phyloP scores from a whole-genome alignment of 495 filamentous ascomycete genomes.

The Podospora appendiculata region DNA sequence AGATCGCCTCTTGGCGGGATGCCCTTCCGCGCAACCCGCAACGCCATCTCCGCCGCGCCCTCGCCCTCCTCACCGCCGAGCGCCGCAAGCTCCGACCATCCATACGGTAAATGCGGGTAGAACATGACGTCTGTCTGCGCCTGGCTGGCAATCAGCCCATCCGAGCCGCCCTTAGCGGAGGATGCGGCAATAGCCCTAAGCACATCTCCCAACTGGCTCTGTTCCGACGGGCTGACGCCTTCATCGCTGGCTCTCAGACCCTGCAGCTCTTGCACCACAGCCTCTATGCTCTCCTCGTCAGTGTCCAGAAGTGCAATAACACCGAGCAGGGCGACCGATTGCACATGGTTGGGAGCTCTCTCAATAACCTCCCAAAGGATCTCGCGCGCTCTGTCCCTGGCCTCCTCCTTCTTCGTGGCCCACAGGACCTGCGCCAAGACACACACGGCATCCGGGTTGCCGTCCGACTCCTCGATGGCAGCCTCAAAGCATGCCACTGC shows the following conservation, averaged over 20 bases:
- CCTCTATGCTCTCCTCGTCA: slow-evolving; percentile 70
- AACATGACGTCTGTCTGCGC: slow-evolving; percentile 68
- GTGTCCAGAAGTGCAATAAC: slow-evolving; percentile 73
- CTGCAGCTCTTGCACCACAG: slow-evolving; percentile 71
- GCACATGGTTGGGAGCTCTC: slow-evolving; percentile 61
- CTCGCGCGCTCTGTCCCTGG: slow-evolving; percentile 66
- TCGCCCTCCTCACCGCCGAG: slow-evolving; percentile 31
- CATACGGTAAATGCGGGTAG: slow-evolving; percentile 62
- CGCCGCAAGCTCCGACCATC: slow-evolving; percentile 66
- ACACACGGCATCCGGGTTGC: slow-evolving; percentile 79
- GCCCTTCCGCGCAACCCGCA: slow-evolving; percentile 64
- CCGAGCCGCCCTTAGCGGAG: slow-evolving; percentile 26
- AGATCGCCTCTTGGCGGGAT: slow-evolving; percentile 64
- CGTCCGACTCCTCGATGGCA: slow-evolving; percentile 70
- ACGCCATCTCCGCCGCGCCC: slow-evolving; percentile 70
- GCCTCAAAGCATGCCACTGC: slow-evolving; percentile 74
- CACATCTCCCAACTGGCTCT: slow-evolving; percentile 39
- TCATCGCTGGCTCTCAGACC: slow-evolving; percentile 55
- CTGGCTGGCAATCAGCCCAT: slow-evolving; percentile 27
- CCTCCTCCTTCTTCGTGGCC: slow-evolving; percentile 74
- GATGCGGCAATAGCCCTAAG: slow-evolving; percentile 35
- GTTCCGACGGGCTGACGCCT: slow-evolving; percentile 31
- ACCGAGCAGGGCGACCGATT: slow-evolving; percentile 70
- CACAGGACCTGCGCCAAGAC: slow-evolving; percentile 85
- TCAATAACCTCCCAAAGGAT: slow-evolving; percentile 74